Base-by-base conservation (phyloP, 345 rosid species). In the Citrus sp. region DNA sequence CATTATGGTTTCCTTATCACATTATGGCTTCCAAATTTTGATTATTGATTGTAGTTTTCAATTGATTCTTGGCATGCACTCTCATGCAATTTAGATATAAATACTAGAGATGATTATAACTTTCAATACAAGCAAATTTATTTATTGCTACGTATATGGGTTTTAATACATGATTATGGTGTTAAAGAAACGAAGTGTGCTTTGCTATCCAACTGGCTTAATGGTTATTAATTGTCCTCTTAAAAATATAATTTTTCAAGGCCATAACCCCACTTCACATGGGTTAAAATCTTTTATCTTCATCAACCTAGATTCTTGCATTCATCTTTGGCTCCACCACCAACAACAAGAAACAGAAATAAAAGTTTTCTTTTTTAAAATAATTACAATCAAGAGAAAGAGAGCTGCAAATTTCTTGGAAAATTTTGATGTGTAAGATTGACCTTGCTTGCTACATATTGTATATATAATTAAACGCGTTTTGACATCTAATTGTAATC, bases 231-330 rank as follows among this genome's bases (percentile, higher is more conserved):
- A 46, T 46, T 46, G 51, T 13, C 51, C 51, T 21, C 4, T 21
- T 19, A 19, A 34, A 37, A 14, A 65, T 65, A 61, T 60, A 35
- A 21, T 16, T 32, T 16, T 27, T 32, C 19, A 55, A 42, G 14
- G 71, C 12, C 42, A 32, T 19, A 81, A 72, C 85, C 86, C 83
- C 82, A 77, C 83, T 65, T 64, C 83, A 81, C 85, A 86, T 86
- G 83, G 76, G 40, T 77, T 80, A 46, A 76, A 70, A 24, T 51
- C 22, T 30, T 54, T 70, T 80, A 40, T 49, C 51, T 30, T 58
- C 34, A 55, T 70, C 78, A 59, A 4, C 81, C 75, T 32, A 9
- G 75, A 82, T 75, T 80, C 73, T 27, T 54, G 76, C 18, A 7
- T 22, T 13, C 9, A 22, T 34, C 34, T 71, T 60, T 12, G 70